Percentiles rank a stretch among this genome's conserved stretches.
Evolutionary conservation across 1,139 yeast genomes (phyloP).

Genomic region (Barnettozyma hawaiiensis): DNA sequence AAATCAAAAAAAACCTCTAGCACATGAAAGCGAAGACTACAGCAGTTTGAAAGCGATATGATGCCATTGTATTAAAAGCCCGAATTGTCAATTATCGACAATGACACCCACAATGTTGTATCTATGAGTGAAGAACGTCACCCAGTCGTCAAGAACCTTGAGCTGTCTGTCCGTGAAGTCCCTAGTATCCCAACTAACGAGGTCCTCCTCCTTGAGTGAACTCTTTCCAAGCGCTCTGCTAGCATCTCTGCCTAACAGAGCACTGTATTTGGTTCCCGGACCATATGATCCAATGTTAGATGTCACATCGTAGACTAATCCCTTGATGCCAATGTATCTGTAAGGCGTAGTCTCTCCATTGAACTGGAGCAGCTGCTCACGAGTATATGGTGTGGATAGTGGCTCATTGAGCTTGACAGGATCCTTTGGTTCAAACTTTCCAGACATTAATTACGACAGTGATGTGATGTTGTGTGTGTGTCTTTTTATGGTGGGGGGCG

Average conservation of each 20-base stretch:
- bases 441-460: too few relatives aligned
- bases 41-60: background rate
- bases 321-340: slow-evolving; percentile 69
- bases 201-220: slow-evolving; percentile 45
- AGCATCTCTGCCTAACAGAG: slow-evolving; percentile 72
- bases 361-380: slow-evolving; percentile 36
- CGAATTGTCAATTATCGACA: background rate
- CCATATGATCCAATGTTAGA: slow-evolving; percentile 63
- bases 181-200: slow-evolving; percentile 42
- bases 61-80: too few relatives aligned
- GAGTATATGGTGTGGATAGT: slow-evolving; percentile 35
- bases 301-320: slow-evolving; percentile 73
- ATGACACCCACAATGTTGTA: slow-evolving; percentile 35
- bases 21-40: background rate
- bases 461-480: too few relatives aligned
- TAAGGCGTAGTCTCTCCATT: slow-evolving; percentile 40
- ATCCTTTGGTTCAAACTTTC: slow-evolving; percentile 43
- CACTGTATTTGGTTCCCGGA: slow-evolving; percentile 67
- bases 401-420: slow-evolving; percentile 48
- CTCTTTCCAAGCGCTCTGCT: slow-evolving; percentile 63
- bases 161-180: slow-evolving; percentile 47
- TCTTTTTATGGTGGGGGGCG: too few relatives aligned
- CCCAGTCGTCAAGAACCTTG: slow-evolving; percentile 53
- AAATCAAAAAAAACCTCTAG: background rate
- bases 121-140: slow-evolving; percentile 44